Percentiles rank a stretch among this genome's conserved stretches.
Conservation (phyloP, 2,329 filamentous ascomycete species). For the Ceratocystis alfenasii region DNA sequence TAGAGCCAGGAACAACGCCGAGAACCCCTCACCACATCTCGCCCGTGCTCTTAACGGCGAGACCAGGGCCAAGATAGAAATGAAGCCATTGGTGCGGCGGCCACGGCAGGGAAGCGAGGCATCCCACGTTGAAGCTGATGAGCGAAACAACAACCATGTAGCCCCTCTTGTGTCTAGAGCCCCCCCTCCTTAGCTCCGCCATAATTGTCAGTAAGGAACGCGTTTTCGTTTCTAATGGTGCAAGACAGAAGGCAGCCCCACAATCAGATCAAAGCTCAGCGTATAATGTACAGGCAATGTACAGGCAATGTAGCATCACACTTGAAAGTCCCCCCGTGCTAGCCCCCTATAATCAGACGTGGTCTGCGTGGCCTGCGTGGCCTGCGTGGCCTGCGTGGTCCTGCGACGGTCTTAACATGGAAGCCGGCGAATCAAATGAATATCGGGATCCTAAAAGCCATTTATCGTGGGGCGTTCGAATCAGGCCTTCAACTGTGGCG, state of each 20-base stretch:
- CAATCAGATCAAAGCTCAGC: slow-evolving; percentile 7
- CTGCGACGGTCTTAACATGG: too few relatives aligned
- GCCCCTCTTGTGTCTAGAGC: background rate
- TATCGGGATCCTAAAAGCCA: background rate
- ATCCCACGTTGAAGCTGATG: background rate
- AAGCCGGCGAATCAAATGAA: background rate
- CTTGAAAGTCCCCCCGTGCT: background rate
- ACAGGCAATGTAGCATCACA: background rate
- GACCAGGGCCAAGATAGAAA: background rate
- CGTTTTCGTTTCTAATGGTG: background rate
- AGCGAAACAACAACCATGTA: background rate
- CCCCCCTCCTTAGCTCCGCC: background rate
- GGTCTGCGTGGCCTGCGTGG: background rate
- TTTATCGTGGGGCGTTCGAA: background rate
- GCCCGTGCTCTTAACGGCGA: background rate
- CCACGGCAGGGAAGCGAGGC: background rate
- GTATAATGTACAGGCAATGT: background rate
- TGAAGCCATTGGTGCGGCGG: background rate
- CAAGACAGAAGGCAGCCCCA: background rate
- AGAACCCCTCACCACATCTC: background rate
- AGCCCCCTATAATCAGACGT: background rate
- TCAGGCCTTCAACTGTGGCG: background rate
- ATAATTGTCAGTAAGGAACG: background rate
- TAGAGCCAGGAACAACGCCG: background rate
- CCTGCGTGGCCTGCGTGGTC: background rate